Evolutionary conservation across 2,329 filamentous ascomycete species (phyloP), one percentile per base, ranked within the genome.

Genomic region (Ramularia endophylla): DNA sequence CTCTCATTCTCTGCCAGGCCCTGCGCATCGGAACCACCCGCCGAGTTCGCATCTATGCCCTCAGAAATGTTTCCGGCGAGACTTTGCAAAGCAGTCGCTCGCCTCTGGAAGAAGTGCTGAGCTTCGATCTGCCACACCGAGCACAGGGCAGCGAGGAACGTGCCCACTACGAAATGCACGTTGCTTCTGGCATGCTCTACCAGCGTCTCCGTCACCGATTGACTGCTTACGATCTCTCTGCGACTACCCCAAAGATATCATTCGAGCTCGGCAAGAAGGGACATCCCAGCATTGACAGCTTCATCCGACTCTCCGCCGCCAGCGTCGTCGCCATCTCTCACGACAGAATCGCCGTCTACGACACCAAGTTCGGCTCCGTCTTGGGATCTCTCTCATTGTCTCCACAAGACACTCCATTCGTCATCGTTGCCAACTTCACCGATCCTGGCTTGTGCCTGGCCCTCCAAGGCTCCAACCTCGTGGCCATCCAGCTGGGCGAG

Each of bases 381-480:
- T 65, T 75, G 47, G 67, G 66, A 2, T 62, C 65, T 5, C 47
- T 70, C 12, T 50, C 63, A 4, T 46, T 73, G 18, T 17, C 29
- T 11, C 18, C 17, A 9, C 8, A 27, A 22, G 12, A 29, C 36
- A 32, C 31, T 3, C 31, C 42, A 12, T 27, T 46, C 3, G 20
- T 15, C 7, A 47, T 52, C 36, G 43, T 61, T 4, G 48, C 74
- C 13, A 82, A 83, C 58, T 79, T 86, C 48, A 70, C 77, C 2
- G 81, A 81, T 41, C 69, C 83, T 35, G 80, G 83, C 36, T 66
- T 84, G 27, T 79, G 77, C 4, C 73, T 87, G 15, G 83, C 77
- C 2, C 65, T 88, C 5, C 64, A 74, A n/a, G 77, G 77, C 22
- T 74, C 75, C 31, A 72, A 78, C 32, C 66, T 90, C 22, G 68